phyloP scores from a whole-genome alignment of 129 eudicot genomes.

The Centrapalus pauciflorus region DNA sequence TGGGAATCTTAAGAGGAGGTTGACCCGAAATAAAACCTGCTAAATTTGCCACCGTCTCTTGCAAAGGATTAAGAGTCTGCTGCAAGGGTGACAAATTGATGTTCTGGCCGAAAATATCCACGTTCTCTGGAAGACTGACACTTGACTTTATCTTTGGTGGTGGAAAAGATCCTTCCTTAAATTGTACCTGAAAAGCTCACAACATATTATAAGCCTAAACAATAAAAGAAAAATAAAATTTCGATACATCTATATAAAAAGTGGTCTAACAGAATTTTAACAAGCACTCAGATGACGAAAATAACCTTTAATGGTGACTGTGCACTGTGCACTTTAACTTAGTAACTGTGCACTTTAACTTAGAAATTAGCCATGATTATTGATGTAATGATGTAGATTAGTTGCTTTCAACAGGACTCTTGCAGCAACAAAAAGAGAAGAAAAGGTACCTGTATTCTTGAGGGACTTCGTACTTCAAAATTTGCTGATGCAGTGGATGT shows the following conservation, averaged over 20 bases:
- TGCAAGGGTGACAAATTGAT: constrained; percentile 62
- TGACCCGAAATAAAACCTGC: constrained; percentile 73
- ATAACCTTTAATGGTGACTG: too few relatives aligned
- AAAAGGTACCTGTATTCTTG: constrained; percentile 76
- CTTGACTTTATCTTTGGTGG: constrained; percentile 94
- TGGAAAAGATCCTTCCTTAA: constrained; percentile 82
- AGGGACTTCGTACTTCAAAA: constrained; percentile 86
- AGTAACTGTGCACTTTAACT: too few relatives aligned
- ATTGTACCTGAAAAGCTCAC: constrained; percentile 56
- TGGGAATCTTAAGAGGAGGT: constrained; percentile 72
- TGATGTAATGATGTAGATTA: too few relatives aligned
- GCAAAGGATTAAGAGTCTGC: constrained; percentile 65
- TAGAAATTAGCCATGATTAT: too few relatives aligned
- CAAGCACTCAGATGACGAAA: too few relatives aligned
- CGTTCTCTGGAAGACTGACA: constrained; percentile 62
- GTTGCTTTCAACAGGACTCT: too few relatives aligned
- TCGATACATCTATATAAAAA: neutral
- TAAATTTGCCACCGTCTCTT: constrained; percentile 51
- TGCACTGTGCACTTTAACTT: too few relatives aligned
- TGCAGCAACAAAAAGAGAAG: neutral
- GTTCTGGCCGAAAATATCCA: constrained; percentile 80
- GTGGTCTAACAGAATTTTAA: neutral
- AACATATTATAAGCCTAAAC: neutral
- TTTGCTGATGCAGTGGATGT: constrained; percentile 77
- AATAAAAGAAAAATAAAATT: neutral